Base-by-base conservation (phyloP, 768 basidiomycete genomes). In the Phylloporus sp. region DNA sequence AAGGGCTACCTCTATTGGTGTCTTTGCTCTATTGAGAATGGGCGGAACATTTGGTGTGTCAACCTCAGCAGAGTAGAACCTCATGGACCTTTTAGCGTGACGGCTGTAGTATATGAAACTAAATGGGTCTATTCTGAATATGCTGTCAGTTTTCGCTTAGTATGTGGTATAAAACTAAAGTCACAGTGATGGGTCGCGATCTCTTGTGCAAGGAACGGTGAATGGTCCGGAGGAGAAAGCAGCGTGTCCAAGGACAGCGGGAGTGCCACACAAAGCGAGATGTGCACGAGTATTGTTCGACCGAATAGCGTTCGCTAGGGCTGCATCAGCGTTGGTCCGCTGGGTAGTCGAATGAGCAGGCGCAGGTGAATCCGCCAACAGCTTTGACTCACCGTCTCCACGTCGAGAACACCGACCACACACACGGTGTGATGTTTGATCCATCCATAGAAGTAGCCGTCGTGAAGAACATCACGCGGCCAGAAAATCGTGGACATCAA, bases 401-500 rank as follows among this genome's bases (percentile, higher is more conserved):
- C 62, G 10, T 70, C 59, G 16, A 84, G 44, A 26, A 81, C 69
- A 3, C 83, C 82, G 15, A 76, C 80, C 15, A 85, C 74, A 59
- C 80, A 81, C 3, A 78, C 63, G 4, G 42, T 50, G 29, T 69
- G 62, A 27, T 78, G 78, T 11, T 57, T 58, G 8, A 66, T 54
- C 84, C 85, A 86, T 10, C 85, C 85, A 59, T 82, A 86, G 56
- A 76, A 75, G 47, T 80, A 72, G 2, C 84, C 82, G 20, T 67
- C 64, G n/a, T 62, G 41, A 43, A 65, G 55, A 23, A 77, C 67
- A 60, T 81, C 80, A 24, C 66, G 61, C 27, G 85, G 85, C 83
- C 84, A 86, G 60, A 85, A 82, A 50, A 84, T 53, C 2, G 67
- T 71, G 41, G 70, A 59, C 68, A 70, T 70, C 28, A 58, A 54